Evolutionary conservation across 768 basidiomycete species (phyloP), one percentile per base, ranked within the genome.

Genomic region (Krasilnikovozyma curviuscula): DNA sequence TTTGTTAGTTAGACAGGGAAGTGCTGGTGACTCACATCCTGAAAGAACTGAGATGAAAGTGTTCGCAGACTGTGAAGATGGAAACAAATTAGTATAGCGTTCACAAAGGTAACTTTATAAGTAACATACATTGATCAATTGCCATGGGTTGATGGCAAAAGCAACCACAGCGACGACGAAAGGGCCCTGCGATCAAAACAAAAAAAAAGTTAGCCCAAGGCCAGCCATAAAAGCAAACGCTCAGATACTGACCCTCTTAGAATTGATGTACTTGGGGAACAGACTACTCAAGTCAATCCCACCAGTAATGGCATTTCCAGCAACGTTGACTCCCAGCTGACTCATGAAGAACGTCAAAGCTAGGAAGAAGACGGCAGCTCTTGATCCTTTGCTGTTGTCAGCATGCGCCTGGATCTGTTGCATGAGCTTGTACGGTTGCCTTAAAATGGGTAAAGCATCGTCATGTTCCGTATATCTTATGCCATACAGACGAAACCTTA

Each of bases 351-450:
- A 60, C 2, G 59, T 48, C 27, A 60, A 39, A 3, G 59, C 57
- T 28, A 57, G 57, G 46, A 63, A 63, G 53, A 63, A 63, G 7
- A 61, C 55, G 13, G 55, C 60, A 12, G 62, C 62, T 33, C 60
- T 44, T 2, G 59, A 54, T 3, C 62, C 62, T 16, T 46, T 13
- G 1, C 56, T 51, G 18, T 56, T 58, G 28, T 57, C 43, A 19
- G 48, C 46, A 31, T 59, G 54, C 34, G 14, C 10, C 29, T 47
- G 45, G 40, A 52, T 52, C 14, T 38, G 45, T 41, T 47, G 21
- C 28, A 52, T 46, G 5, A 52, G 40, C 27, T 52, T 47, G 50
- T 52, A 52, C 10, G 50, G 50, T 16, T 42, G 45, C 50, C 47
- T 44, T 27, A 34, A 1, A 28, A 14, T 5, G 25, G n/a, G 44